phyloP scores from a whole-genome alignment of 2,329 filamentous ascomycete species.

The Diaporthe caulivora region DNA sequence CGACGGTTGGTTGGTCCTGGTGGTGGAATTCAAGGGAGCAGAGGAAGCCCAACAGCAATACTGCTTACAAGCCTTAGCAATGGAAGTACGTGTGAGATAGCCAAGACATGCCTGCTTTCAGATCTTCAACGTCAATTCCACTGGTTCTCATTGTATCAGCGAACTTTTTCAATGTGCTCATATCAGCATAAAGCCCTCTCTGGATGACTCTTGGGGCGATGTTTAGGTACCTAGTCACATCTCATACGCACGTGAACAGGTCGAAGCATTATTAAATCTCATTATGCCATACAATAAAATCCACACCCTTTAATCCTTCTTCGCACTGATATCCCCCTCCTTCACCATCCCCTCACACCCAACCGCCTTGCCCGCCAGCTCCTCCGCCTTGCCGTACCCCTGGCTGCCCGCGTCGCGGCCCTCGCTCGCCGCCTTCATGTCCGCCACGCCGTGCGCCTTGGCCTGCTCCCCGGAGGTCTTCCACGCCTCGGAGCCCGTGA shows the following conservation, averaged over 20 bases:
- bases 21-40: conserved; percentile 12
- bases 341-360: conserved; percentile 79
- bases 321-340: conserved; percentile 67
- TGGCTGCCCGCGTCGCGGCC: conserved; percentile 63
- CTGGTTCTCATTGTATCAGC: too few relatives aligned
- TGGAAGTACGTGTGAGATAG: too few relatives aligned
- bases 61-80: too few relatives aligned
- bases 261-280: too few relatives aligned
- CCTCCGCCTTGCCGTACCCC: conserved; percentile 74
- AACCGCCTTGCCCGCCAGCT: conserved; percentile 71
- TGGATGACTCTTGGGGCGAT: too few relatives aligned
- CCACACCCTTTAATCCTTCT: conserved; percentile 42
- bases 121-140: too few relatives aligned
- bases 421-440: conserved; percentile 72
- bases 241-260: too few relatives aligned
- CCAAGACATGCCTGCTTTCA: too few relatives aligned
- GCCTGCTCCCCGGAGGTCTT: conserved; percentile 72
- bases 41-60: not conserved
- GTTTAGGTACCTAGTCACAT: too few relatives aligned
- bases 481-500: conserved; percentile 74
- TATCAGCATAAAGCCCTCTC: too few relatives aligned
- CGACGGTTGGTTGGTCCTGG: not conserved
- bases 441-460: conserved; percentile 71
- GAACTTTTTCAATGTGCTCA: too few relatives aligned
- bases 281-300: not conserved